phyloP scores from a whole-genome alignment of 2,329 filamentous ascomycete species.

The Ophiocordyceps sinensis region DNA sequence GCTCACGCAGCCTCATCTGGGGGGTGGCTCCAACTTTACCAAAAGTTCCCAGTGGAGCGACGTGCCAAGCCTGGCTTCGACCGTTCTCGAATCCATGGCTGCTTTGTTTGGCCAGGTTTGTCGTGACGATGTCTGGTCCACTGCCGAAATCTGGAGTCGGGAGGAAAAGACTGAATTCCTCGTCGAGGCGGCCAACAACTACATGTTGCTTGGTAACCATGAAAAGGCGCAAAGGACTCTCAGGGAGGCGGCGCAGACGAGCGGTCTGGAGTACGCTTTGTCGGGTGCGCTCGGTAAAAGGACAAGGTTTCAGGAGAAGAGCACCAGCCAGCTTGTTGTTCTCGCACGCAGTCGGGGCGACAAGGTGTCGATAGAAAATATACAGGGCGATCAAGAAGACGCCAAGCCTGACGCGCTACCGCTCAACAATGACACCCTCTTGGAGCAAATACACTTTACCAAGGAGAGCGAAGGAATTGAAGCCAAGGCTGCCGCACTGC shows the following conservation, averaged over 20 bases:
- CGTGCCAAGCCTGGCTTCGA: slow-evolving; percentile 38
- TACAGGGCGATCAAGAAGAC: slow-evolving; percentile 8
- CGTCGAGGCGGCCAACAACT: slow-evolving; percentile 68
- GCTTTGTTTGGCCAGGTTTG: slow-evolving; percentile 25
- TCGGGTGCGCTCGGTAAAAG: slow-evolving; percentile 79
- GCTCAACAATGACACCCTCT: slow-evolving; percentile 82
- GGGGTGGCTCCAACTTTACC: slow-evolving; percentile 38
- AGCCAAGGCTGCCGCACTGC: slow-evolving; percentile 29
- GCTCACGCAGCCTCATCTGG: slow-evolving; percentile 40
- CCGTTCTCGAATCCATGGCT: slow-evolving; percentile 27
- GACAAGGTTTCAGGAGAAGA: slow-evolving; percentile 66
- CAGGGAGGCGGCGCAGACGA: slow-evolving; percentile 47
- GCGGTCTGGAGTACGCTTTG: slow-evolving; percentile 66
- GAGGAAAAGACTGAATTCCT: slow-evolving; percentile 55
- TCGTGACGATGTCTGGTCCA: slow-evolving; percentile 21
- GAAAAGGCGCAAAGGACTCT: slow-evolving; percentile 59
- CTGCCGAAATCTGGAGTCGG: slow-evolving; percentile 20
- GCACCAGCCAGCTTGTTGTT: slow-evolving; percentile 79
- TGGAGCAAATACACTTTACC: slow-evolving; percentile 75
- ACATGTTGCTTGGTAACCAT: slow-evolving; percentile 74
- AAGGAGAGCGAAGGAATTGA: slow-evolving; percentile 30
- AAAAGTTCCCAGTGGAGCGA: slow-evolving; percentile 45
- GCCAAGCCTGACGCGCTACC: slow-evolving; percentile 52
- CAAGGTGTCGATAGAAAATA: slow-evolving; percentile 5
- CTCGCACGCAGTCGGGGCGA: slow-evolving; percentile 57